Conservation (phyloP, 208 protist species). For the Acanthamoeba culbertsoni region DNA sequence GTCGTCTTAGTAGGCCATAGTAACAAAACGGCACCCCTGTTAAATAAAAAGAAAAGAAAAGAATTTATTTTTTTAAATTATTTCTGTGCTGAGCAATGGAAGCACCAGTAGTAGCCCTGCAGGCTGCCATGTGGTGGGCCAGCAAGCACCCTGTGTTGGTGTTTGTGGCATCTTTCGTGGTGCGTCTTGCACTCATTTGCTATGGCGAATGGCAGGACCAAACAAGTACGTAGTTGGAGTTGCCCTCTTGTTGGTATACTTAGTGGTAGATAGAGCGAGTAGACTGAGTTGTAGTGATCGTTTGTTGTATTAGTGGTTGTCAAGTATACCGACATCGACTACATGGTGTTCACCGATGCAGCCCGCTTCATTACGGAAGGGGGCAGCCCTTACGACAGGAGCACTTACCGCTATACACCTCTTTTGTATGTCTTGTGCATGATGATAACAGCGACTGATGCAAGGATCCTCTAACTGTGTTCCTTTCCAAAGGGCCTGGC, state of each 20-base stretch:
- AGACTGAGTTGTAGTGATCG: not conserved
- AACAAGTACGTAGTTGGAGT: not conserved
- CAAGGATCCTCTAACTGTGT: not conserved
- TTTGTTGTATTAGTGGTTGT: not conserved
- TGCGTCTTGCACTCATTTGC: not conserved
- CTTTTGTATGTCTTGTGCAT: conserved; percentile 64
- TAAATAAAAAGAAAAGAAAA: not conserved
- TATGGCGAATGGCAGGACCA: conserved; percentile 48
- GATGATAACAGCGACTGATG: not conserved
- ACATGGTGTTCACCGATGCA: conserved; percentile 83
- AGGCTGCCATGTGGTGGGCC: not conserved
- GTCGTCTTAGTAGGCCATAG: not conserved
- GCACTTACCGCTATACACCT: conserved; percentile 86
- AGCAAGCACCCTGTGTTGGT: not conserved
- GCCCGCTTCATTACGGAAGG: conserved; percentile 79
- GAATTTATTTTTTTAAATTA: not conserved
- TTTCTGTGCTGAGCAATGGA: not conserved
- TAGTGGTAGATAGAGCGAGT: not conserved
- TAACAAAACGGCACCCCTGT: not conserved
- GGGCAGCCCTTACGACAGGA: conserved; percentile 77
- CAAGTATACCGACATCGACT: conserved; percentile 82
- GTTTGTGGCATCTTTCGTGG: not conserved
- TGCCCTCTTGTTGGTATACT: not conserved
- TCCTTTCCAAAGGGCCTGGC: conserved; percentile 49
- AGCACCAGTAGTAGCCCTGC: not conserved